These are phyloP conservation scores for Chalara sp. DNA, from an alignment of 2,329 filamentous ascomycete genomes.

Conservation along the genomic window DNA sequence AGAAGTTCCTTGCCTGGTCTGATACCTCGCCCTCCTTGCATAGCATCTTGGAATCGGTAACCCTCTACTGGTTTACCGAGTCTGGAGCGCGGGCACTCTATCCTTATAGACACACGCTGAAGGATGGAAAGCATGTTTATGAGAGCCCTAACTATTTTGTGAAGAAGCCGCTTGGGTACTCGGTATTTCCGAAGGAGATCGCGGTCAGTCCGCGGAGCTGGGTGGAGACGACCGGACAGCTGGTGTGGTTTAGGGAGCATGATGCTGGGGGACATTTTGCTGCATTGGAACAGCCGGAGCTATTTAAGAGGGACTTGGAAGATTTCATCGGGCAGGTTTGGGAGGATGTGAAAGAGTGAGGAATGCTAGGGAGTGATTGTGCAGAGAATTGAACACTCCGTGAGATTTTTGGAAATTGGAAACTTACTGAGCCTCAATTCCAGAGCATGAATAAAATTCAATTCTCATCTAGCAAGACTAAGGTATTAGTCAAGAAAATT, in stretches of 20 bases:
- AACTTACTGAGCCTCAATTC: no score
- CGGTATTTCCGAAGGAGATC: constrained; percentile 37
- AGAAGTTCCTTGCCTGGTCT: constrained; percentile 49
- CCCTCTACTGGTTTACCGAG: constrained; percentile 49
- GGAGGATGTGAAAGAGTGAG: not conserved
- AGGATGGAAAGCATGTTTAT: constrained; percentile 18
- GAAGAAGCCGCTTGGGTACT: constrained; percentile 40
- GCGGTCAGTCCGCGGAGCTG: constrained; percentile 31
- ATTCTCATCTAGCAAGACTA: no score
- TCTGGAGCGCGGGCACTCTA: constrained; percentile 21
- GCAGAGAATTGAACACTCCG: no score
- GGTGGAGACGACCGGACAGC: constrained; percentile 29
- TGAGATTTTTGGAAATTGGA: no score
- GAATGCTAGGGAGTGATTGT: no score
- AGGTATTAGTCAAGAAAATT: no score
- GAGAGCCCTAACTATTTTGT: constrained; percentile 19
- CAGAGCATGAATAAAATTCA: no score
- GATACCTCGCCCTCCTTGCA: constrained; percentile 36
- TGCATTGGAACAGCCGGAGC: constrained; percentile 35
- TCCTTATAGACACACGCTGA: constrained; percentile 7
- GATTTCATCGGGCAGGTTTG: constrained; percentile 1
- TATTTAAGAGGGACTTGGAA: constrained; percentile 30
- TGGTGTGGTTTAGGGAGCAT: constrained; percentile 32
- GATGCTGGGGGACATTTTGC: constrained; percentile 47
- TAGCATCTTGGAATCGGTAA: constrained; percentile 41